These are phyloP conservation scores for Cutaneotrichosporon dermatis DNA, from an alignment of 1,284 basidiomycete genomes.

Conservation along the genomic window DNA sequence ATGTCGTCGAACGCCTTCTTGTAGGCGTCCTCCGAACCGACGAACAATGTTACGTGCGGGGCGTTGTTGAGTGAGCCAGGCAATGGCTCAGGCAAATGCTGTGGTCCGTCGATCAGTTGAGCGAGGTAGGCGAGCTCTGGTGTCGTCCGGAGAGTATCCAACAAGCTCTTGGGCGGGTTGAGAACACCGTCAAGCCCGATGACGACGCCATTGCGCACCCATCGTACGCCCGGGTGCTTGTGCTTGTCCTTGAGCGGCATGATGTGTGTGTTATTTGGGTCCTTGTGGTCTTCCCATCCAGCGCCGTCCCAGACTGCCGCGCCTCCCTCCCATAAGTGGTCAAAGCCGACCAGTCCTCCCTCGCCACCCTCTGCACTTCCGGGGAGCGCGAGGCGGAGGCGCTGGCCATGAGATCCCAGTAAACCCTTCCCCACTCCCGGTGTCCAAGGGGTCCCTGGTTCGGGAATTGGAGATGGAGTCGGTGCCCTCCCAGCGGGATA, in stretches of 20 bases:
- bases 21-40: constrained; percentile 80
- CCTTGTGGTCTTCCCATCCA: constrained; percentile 28
- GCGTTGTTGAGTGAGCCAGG: constrained; percentile 50
- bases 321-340: constrained; percentile 68
- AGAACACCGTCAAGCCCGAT: constrained; percentile 72
- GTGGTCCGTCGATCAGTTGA: constrained; percentile 52
- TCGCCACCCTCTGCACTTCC: constrained; percentile 50
- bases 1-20: constrained; percentile 58
- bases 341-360: constrained; percentile 60
- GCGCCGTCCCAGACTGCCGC: constrained; percentile 39
- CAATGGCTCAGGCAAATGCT: constrained; percentile 63
- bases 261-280: constrained; percentile 3
- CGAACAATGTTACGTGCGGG: constrained; percentile 79
- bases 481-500: constrained; percentile 60
- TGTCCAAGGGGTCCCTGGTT: constrained; percentile 72
- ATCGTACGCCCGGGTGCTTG: constrained; percentile 33
- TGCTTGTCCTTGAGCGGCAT: constrained; percentile 16
- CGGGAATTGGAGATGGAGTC: constrained; percentile 58
- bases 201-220: constrained; percentile 71
- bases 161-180: constrained; percentile 65
- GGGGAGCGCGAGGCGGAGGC: constrained; percentile 59
- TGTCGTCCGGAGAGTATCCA: constrained; percentile 61
- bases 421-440: constrained; percentile 67
- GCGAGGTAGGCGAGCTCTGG: constrained; percentile 65
- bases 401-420: constrained; percentile 76